phyloP scores from a whole-genome alignment of 2,329 filamentous ascomycete species.

The Fusarium chuoi region DNA sequence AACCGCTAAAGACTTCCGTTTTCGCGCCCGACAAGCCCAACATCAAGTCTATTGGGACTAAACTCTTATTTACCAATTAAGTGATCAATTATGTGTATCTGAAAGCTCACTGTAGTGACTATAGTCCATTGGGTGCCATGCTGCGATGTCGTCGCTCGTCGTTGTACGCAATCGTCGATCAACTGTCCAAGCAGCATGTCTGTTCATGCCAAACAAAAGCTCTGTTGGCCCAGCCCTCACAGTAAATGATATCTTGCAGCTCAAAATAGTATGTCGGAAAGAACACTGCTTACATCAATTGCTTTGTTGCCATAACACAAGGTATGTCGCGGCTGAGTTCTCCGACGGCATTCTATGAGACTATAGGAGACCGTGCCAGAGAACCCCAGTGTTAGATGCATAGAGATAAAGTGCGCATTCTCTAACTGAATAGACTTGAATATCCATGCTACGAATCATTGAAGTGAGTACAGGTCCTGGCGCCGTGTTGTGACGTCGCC shows the following conservation, averaged over 20 bases:
- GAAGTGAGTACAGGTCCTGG: rapidly evolving
- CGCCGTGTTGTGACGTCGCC: neutral
- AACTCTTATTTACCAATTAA: rapidly evolving
- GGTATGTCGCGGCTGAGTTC: neutral
- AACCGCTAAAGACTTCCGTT: neutral
- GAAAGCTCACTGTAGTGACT: rapidly evolving
- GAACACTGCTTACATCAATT: neutral
- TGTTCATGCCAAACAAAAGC: neutral
- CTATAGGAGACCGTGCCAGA: neutral
- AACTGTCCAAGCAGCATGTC: neutral
- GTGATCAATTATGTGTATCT: rapidly evolving
- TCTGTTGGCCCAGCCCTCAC: neutral
- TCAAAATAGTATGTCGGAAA: rapidly evolving
- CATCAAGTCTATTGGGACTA: neutral
- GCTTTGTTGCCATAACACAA: neutral
- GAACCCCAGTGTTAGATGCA: rapidly evolving
- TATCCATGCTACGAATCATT: rapidly evolving
- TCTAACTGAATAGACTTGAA: rapidly evolving
- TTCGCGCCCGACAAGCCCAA: no score
- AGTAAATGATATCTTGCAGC: rapidly evolving
- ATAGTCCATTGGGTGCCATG: rapidly evolving
- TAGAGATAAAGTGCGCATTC: rapidly evolving
- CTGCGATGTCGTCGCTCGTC: neutral
- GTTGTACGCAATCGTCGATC: neutral
- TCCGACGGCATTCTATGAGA: no score